Evolutionary conservation across 352 stramenopile species (phyloP).

Genomic region (Phytophthora aleatoria): DNA sequence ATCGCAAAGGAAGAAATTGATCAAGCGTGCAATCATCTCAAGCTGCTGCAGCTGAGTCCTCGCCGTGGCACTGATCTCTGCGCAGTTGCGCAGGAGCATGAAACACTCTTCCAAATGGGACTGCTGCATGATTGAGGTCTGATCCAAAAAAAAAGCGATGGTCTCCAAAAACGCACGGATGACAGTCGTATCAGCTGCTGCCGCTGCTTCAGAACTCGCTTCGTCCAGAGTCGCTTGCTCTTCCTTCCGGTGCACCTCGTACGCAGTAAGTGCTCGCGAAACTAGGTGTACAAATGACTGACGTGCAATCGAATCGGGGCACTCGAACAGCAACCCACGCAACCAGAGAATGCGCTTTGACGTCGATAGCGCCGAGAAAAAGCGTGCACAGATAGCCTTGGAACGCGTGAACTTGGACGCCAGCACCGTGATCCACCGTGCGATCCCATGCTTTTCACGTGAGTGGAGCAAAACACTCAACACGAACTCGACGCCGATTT

Average conservation of each 20-base stretch:
- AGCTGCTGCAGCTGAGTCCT: slow-evolving; percentile 54
- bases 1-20: slow-evolving; percentile 86
- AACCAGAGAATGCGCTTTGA: slow-evolving; percentile 69
- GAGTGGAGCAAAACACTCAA: slow-evolving; percentile 89
- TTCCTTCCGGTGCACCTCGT: slow-evolving; percentile 59
- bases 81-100: slow-evolving; percentile 81
- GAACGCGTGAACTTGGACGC: slow-evolving; percentile 73
- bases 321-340: slow-evolving; percentile 80
- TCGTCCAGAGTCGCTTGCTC: slow-evolving; percentile 33
- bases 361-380: slow-evolving; percentile 65
- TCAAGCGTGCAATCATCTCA: slow-evolving; percentile 80
- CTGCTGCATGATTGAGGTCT: slow-evolving; percentile 78
- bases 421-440: slow-evolving; percentile 81
- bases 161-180: slow-evolving; percentile 53
- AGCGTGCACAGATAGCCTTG: slow-evolving; percentile 70
- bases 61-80: slow-evolving; percentile 57
- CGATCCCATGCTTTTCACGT: slow-evolving; percentile 87
- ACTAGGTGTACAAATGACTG: slow-evolving; percentile 89
- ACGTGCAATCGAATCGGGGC: slow-evolving; percentile 81
- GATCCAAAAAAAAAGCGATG: slow-evolving; percentile 68
- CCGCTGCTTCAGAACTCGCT: slow-evolving; percentile 22
- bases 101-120: slow-evolving; percentile 89
- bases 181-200: slow-evolving; percentile 27
- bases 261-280: slow-evolving; percentile 70
- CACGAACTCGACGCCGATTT: slow-evolving; percentile 88